Evolutionary conservation across 2,329 filamentous ascomycete species (phyloP), one percentile per base, ranked within the genome.

Genomic region (Clathrospora elynae): DNA sequence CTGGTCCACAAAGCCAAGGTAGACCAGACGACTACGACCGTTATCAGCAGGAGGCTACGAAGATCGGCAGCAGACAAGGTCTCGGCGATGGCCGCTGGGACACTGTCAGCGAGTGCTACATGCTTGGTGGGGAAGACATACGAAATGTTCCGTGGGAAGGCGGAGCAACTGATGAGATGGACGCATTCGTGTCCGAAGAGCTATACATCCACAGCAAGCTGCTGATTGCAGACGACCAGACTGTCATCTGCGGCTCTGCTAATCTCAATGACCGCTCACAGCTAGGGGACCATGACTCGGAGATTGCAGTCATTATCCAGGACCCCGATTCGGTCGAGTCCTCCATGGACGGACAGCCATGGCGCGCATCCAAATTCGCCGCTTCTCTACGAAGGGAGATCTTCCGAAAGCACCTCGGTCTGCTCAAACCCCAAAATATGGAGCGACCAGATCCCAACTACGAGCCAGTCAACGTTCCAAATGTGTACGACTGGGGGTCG

Each of bases 321-420:
- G 90, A 95, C 64, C 80, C 83, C 2, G 81, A 84, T 1, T 75
- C 83, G 1, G 75, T 95, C 11, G 80, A 87, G 10, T 85, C 84
- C 12, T 73, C 70, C 47, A 95, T 96, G 88, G 79, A 85, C 51
- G 88, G 88, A 3, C 74, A 78, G 14, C 82, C 82, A 0, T 95
- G 80, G 74, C 79, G 77, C 20, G 92, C 88, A 6, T 85, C 84
- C 6, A 79, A 81, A 42, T 91, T 92, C 62, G 90, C 90, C 1
- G 76, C 88, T 4, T 88, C 86, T 1, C 84, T 96, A 8, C 87
- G 92, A 14, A 83, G 91, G 23, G 84, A 90, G 66, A 82, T 96
- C 51, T 96, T 89, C 83, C 84, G 91, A 56, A 95, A 96, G 74
- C 92, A 96, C 66, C 80, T 96, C 2, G 92, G 92, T 29, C 78